Percentiles rank a stretch among this genome's conserved stretches.
Evolutionary conservation across 1,284 basidiomycete genomes (phyloP).

Genomic region (Athelia sp.): DNA sequence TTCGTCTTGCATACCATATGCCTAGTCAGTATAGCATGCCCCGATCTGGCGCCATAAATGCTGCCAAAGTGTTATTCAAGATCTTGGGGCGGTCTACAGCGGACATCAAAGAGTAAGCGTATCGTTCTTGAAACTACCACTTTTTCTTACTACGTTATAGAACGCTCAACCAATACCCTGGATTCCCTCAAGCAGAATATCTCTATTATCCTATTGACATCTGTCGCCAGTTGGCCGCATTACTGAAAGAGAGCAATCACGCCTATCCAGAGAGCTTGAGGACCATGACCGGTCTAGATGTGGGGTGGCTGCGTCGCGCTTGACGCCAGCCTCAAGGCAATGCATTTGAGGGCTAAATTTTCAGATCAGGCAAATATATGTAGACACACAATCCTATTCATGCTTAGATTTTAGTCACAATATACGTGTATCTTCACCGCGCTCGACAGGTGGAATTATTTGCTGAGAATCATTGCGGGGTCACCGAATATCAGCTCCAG

Average conservation of each 20-base stretch:
- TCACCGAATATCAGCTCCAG: too few species aligned
- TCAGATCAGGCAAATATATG: too few species aligned
- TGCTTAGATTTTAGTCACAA: too few species aligned
- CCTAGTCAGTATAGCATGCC: slow-evolving; percentile 52
- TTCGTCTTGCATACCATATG: slow-evolving; percentile 69
- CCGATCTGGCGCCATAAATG: slow-evolving; percentile 55
- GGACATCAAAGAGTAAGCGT: slow-evolving; percentile 51
- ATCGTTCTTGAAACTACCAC: neutral
- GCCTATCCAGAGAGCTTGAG: slow-evolving; percentile 72
- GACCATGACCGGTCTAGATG: slow-evolving; percentile 71
- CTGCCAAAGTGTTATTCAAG: slow-evolving; percentile 74
- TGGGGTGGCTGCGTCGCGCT: slow-evolving; percentile 62
- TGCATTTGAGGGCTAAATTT: too few species aligned
- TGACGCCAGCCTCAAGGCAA: neutral
- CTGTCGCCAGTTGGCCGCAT: slow-evolving; percentile 59
- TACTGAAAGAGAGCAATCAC: slow-evolving; percentile 68
- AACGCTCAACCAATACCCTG: slow-evolving; percentile 62
- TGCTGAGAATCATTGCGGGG: too few species aligned
- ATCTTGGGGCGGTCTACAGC: slow-evolving; percentile 53
- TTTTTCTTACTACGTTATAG: slow-evolving; percentile 27
- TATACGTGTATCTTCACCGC: too few species aligned
- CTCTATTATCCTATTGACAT: slow-evolving; percentile 71
- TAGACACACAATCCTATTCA: too few species aligned
- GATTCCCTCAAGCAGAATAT: slow-evolving; percentile 80
- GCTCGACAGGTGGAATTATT: too few species aligned